Conservation (phyloP, 257 asterid genomes). For the Forsythia suspensa region DNA sequence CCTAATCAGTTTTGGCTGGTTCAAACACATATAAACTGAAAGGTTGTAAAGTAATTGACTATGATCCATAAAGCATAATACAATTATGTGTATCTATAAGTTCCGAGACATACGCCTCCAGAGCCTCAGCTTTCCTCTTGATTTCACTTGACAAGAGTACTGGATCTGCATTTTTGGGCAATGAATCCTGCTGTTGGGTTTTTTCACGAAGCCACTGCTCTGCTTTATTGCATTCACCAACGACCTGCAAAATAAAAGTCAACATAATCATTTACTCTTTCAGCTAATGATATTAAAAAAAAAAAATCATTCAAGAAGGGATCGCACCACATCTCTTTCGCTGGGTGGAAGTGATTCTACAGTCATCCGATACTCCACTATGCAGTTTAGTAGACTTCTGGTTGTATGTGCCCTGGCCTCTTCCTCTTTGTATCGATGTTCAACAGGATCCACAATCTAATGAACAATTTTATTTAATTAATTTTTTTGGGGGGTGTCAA, state of each 20-base stretch:
- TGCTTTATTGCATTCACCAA: conserved; percentile 71
- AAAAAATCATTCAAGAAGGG: conserved; percentile 19
- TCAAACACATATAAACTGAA: not conserved
- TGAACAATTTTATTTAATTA: conserved; percentile 4
- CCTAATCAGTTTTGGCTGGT: not conserved
- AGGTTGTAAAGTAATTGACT: not conserved
- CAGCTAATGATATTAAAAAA: not conserved
- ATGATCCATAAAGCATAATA: conserved; percentile 12
- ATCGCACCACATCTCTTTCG: conserved; percentile 69
- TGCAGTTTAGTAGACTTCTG: conserved; percentile 54
- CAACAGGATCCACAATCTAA: conserved; percentile 88
- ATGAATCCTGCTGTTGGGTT: conserved; percentile 72
- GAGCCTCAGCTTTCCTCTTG: conserved; percentile 58
- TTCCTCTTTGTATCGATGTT: conserved; percentile 77
- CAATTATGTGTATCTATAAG: conserved; percentile 11
- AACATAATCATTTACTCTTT: conserved; percentile 4
- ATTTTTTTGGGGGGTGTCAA: not conserved
- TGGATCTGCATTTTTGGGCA: conserved; percentile 83
- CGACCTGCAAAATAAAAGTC: conserved; percentile 50
- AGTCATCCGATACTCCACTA: conserved; percentile 61
- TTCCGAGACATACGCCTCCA: conserved; percentile 62
- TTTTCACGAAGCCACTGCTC: conserved; percentile 84
- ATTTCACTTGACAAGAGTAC: conserved; percentile 74
- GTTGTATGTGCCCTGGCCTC: conserved; percentile 71
- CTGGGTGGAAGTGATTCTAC: conserved; percentile 61